Evolutionary conservation across 768 basidiomycete species (phyloP).

Genomic region (Rubroboletus satanas): DNA sequence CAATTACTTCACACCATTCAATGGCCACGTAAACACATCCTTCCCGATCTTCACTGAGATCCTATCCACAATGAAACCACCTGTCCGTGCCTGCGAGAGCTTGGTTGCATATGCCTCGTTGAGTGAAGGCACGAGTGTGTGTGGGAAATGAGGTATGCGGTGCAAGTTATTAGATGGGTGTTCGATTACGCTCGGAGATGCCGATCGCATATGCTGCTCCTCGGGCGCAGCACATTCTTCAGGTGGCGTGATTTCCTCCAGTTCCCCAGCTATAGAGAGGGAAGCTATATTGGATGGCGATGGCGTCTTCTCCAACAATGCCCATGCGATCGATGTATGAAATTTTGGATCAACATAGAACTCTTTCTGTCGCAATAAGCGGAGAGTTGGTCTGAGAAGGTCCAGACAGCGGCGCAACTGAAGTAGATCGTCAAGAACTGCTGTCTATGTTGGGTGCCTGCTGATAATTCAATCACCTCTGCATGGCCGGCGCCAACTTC

Average conservation of each 20-base stretch:
- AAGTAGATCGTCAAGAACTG: conserved; percentile 18
- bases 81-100: conserved; percentile 42
- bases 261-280: background rate
- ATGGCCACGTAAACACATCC: conserved; percentile 49
- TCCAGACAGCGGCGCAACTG: conserved; percentile 59
- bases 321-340: conserved; percentile 90
- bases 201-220: conserved; percentile 4
- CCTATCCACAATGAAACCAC: conserved; percentile 48
- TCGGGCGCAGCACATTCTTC: background rate
- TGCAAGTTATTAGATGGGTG: conserved; percentile 32
- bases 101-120: conserved; percentile 44
- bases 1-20: conserved; percentile 20
- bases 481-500: conserved; percentile 82
- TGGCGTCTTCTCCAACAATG: conserved; percentile 46
- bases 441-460: background rate
- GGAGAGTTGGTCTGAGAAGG: conserved; percentile 55
- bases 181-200: conserved; percentile 4
- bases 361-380: conserved; percentile 61
- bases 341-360: conserved; percentile 83
- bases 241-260: background rate
- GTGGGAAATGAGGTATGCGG: conserved; percentile 51
- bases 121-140: conserved; percentile 43
- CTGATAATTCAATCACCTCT: conserved; percentile 47
- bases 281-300: conserved; percentile 5
- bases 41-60: conserved; percentile 72